Conservation (phyloP, 495 filamentous ascomycete species). For the Durotheca rogersii region DNA sequence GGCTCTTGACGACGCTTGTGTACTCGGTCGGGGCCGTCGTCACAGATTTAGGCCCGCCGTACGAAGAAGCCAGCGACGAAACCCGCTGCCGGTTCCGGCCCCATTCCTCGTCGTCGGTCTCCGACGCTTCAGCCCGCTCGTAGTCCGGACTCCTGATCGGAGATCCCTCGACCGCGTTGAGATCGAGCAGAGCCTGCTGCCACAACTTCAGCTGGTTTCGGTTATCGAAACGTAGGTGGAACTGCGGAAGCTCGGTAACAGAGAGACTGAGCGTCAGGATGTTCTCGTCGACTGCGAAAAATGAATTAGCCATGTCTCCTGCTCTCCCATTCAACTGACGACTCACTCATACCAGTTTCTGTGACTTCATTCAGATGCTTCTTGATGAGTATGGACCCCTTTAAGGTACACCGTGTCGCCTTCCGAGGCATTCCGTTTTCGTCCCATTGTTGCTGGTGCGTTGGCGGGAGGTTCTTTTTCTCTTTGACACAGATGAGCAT, state of each 20-base stretch:
- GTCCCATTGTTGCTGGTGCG: conserved; percentile 60
- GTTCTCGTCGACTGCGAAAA: conserved; percentile 62
- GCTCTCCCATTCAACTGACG: conserved; percentile 18
- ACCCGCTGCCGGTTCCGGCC: conserved; percentile 74
- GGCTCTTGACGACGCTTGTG: conserved; percentile 60
- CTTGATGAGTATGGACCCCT: conserved; percentile 97
- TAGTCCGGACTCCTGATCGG: conserved; percentile 67
- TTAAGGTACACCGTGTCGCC: conserved; percentile 78
- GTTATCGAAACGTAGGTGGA: conserved; percentile 89
- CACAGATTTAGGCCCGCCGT: conserved; percentile 76
- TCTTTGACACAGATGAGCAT: conserved; percentile 99
- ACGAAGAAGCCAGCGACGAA: conserved; percentile 80
- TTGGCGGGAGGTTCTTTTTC: conserved; percentile 62
- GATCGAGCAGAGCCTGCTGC: conserved; percentile 83
- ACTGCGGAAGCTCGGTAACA: conserved; percentile 92
- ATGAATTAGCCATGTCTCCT: conserved; percentile 35
- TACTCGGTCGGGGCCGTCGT: conserved; percentile 82
- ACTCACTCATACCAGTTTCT: conserved; percentile 56
- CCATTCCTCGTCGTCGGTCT: conserved; percentile 91
- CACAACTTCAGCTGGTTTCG: conserved; percentile 85
- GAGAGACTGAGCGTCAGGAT: conserved; percentile 89
- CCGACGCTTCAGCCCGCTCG: conserved; percentile 62
- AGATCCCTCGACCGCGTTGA: conserved; percentile 67
- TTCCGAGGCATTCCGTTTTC: conserved; percentile 63
- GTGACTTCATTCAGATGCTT: conserved; percentile 90